Percentiles rank a stretch among this genome's conserved stretches.
phyloP scores from a whole-genome alignment of 148 eudicot genomes.

The Chenopodium suecicum region DNA sequence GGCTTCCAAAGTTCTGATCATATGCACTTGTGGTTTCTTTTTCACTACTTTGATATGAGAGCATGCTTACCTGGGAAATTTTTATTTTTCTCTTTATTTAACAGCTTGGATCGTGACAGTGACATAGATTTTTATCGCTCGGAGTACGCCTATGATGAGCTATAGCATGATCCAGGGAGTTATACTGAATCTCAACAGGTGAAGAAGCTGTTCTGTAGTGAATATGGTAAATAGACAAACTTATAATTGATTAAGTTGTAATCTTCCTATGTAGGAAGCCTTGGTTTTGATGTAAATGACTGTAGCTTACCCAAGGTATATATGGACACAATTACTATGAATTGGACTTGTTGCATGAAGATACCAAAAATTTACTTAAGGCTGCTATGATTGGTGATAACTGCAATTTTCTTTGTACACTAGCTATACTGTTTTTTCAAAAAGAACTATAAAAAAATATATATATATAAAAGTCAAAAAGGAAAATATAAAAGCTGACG shows the following conservation, averaged over 20 bases:
- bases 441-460: too few species aligned
- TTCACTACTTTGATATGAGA: constrained; percentile 19
- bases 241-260: not conserved
- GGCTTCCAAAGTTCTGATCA: constrained; percentile 59
- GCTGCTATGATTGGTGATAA: too few species aligned
- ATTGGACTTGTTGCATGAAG: not conserved
- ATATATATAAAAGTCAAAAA: too few species aligned
- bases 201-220: constrained; percentile 4
- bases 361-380: too few species aligned
- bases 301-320: not conserved
- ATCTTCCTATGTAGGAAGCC: not conserved
- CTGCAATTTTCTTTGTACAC: too few species aligned
- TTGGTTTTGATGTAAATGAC: constrained; percentile 11
- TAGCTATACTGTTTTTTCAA: too few species aligned
- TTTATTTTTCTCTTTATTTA: constrained; percentile 28
- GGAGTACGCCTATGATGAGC: constrained; percentile 26
- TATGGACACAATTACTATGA: not conserved
- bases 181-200: not conserved
- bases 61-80: constrained; percentile 32
- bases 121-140: constrained; percentile 23
- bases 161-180: constrained; percentile 13
- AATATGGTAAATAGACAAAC: not conserved
- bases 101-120: constrained; percentile 44
- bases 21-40: constrained; percentile 15
- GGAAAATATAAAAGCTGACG: too few species aligned